phyloP scores from a whole-genome alignment of 179 eudicot species.

The Camellia oleifera region DNA sequence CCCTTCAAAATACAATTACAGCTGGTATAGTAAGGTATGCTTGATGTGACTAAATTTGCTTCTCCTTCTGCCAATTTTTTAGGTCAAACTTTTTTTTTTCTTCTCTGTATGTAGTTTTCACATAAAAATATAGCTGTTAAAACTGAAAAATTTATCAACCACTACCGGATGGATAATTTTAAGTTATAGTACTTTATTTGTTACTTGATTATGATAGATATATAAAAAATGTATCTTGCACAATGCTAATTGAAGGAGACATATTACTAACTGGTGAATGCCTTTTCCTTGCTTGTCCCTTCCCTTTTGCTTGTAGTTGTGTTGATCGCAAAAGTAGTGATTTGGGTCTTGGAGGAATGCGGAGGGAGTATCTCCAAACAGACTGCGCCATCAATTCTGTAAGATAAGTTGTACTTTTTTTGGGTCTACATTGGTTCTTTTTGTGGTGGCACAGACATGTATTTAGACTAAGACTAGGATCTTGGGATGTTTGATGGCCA shows the following conservation, averaged over 20 bases:
- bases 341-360: slow-evolving; percentile 93
- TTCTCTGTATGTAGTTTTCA: background rate
- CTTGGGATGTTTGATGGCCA: background rate
- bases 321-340: slow-evolving; percentile 96
- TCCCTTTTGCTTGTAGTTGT: slow-evolving; percentile 45
- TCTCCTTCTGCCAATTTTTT: background rate
- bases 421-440: background rate
- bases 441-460: background rate
- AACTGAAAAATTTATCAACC: background rate
- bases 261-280: slow-evolving; percentile 7
- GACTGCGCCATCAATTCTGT: slow-evolving; percentile 90
- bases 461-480: background rate
- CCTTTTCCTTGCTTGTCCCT: background rate
- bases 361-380: slow-evolving; percentile 85
- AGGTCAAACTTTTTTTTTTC: background rate
- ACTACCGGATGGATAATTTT: background rate
- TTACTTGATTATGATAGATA: background rate
- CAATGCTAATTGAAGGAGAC: background rate
- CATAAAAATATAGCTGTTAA: background rate
- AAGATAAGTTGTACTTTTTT: slow-evolving; percentile 11
- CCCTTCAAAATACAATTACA: slow-evolving; percentile 89
- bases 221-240: background rate
- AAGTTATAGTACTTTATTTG: background rate
- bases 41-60: background rate
- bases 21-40: slow-evolving; percentile 89